Conservation (phyloP, 2,329 filamentous ascomycete genomes). For the Phaeoacremonium minimum region DNA sequence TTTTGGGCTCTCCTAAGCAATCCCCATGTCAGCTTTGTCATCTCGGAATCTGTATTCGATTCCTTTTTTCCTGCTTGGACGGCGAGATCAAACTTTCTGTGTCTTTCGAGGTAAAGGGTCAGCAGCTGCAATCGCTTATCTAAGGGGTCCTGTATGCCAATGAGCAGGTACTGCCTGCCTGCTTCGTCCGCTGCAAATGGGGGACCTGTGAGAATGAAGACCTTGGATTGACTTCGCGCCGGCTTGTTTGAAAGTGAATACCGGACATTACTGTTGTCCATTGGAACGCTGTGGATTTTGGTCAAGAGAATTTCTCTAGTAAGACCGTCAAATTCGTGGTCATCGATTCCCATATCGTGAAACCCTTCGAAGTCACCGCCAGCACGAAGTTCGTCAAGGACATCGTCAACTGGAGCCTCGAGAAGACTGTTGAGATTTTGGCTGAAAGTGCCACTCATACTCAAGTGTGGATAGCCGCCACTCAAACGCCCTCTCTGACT, state of each 20-base stretch:
- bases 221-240: slow-evolving; percentile 51
- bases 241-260: slow-evolving; percentile 53
- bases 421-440: slow-evolving; percentile 58
- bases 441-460: slow-evolving; percentile 29
- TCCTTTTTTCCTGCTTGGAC: slow-evolving; percentile 16
- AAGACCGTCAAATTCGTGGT: slow-evolving; percentile 67
- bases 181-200: slow-evolving; percentile 49
- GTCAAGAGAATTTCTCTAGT: slow-evolving; percentile 68
- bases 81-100: slow-evolving; percentile 22
- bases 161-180: slow-evolving; percentile 50
- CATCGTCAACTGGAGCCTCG: slow-evolving; percentile 66
- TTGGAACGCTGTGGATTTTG: slow-evolving; percentile 64
- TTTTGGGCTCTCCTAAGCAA: slow-evolving; percentile 58
- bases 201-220: slow-evolving; percentile 64
- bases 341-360: slow-evolving; percentile 67
- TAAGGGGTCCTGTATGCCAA: slow-evolving; percentile 67
- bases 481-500: slow-evolving; percentile 62
- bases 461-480: slow-evolving; percentile 33
- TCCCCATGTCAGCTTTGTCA: slow-evolving; percentile 38
- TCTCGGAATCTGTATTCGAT: slow-evolving; percentile 22
- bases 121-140: slow-evolving; percentile 66
- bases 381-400: slow-evolving; percentile 63
- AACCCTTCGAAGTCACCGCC: slow-evolving; percentile 64
- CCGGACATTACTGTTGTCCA: slow-evolving; percentile 56
- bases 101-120: slow-evolving; percentile 53